Evolutionary conservation across 768 basidiomycete genomes (phyloP).

Genomic region (Gautieria morchelliformis): DNA sequence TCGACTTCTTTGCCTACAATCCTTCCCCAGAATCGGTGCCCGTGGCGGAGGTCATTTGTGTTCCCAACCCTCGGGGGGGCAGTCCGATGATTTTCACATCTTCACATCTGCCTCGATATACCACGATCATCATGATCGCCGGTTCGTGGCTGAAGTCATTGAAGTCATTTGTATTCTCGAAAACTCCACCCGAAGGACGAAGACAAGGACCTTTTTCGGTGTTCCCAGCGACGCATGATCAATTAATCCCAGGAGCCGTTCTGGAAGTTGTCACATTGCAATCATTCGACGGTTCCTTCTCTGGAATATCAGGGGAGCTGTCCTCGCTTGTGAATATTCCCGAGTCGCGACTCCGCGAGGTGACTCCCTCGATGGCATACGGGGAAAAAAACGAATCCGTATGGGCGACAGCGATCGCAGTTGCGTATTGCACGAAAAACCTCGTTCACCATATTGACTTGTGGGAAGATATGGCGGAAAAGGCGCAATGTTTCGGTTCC

Average conservation of each 20-base stretch:
- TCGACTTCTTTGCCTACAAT: neutral
- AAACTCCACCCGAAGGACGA: neutral
- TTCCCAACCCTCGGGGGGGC: neutral
- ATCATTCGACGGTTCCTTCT: constrained; percentile 39
- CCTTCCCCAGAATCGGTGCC: no score
- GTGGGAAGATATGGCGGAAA: no score
- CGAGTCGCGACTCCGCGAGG: neutral
- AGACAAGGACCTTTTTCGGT: neutral
- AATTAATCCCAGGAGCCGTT: constrained; percentile 18
- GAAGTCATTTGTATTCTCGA: constrained; percentile 1
- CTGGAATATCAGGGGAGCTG: no score
- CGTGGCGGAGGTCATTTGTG: neutral
- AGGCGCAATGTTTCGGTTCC: constrained; percentile 32
- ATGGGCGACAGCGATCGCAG: no score
- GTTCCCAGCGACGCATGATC: neutral
- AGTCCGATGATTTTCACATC: neutral
- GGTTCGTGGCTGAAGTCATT: neutral
- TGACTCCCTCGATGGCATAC: constrained; percentile 10
- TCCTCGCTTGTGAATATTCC: neutral
- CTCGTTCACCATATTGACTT: no score
- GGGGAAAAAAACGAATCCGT: constrained; percentile 26
- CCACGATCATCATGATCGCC: neutral
- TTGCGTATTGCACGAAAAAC: no score
- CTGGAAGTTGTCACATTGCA: constrained; percentile 31
- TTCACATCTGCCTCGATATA: neutral